A percentile compares a stretch with the other conserved stretches of the same genome.
These are phyloP conservation scores for Amauroascus niger DNA, from an alignment of 2,329 filamentous ascomycete species.

Conservation along the genomic window DNA sequence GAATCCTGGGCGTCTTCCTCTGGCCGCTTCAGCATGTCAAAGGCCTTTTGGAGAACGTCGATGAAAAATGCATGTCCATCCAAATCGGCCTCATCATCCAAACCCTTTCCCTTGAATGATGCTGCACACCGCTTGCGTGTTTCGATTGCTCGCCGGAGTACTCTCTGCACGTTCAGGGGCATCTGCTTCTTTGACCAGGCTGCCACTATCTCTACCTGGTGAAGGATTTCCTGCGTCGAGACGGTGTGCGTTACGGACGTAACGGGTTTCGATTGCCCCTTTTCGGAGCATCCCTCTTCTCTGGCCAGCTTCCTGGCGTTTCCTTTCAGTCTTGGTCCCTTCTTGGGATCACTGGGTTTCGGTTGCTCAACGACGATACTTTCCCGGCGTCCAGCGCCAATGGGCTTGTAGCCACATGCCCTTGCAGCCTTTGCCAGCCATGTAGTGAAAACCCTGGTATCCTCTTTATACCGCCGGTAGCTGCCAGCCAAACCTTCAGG, in stretches of 20 bases:
- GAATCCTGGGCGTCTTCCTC: background rate
- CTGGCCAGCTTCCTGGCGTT: constrained; percentile 9
- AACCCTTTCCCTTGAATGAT: constrained; percentile 12
- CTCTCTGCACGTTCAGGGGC: constrained; percentile 1
- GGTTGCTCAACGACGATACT: background rate
- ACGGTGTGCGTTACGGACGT: background rate
- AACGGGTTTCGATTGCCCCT: background rate
- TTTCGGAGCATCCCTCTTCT: background rate
- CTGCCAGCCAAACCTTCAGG: constrained; percentile 1
- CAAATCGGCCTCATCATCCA: background rate
- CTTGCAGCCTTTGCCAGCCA: constrained; percentile 3
- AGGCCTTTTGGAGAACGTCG: constrained; percentile 1
- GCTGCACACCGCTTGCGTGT: constrained; percentile 14
- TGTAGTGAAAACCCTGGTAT: constrained; percentile 7
- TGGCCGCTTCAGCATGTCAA: background rate
- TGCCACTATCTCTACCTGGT: background rate
- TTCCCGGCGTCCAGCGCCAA: background rate
- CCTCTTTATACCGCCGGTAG: constrained; percentile 1
- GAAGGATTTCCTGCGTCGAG: constrained; percentile 6
- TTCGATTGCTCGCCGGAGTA: constrained; percentile 10
- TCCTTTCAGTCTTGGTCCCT: constrained; percentile 4
- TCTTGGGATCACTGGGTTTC: background rate
- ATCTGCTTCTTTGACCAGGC: background rate
- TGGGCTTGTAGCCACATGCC: constrained; percentile 2
- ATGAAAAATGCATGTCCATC: constrained; percentile 6